Conservation (phyloP, 768 basidiomycete species). For the Clitopilus hobsonii region DNA sequence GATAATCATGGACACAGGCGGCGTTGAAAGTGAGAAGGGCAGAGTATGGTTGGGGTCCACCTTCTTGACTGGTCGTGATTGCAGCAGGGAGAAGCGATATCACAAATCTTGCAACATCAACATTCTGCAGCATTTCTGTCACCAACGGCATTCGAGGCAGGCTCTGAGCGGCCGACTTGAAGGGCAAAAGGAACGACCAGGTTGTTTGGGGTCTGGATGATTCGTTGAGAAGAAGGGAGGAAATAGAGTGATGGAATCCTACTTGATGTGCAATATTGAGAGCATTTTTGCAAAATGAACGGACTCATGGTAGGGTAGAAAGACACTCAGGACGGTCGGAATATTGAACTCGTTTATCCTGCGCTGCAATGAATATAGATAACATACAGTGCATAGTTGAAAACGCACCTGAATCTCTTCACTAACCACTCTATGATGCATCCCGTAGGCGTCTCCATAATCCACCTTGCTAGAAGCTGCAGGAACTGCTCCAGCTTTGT, state of each 20-base stretch:
- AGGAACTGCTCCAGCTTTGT: constrained; percentile 57
- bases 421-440: constrained; percentile 95
- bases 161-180: constrained; percentile 72
- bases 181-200: constrained; percentile 69
- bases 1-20: constrained; percentile 73
- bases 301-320: constrained; percentile 93
- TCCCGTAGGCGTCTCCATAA: constrained; percentile 76
- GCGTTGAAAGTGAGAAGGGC: constrained; percentile 81
- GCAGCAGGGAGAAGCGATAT: constrained; percentile 58
- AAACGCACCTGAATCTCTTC: constrained; percentile 76
- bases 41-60: constrained; percentile 44
- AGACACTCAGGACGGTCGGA: constrained; percentile 67
- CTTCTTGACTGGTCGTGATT: constrained; percentile 30
- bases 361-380: constrained; percentile 1
- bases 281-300: constrained; percentile 93
- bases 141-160: constrained; percentile 72
- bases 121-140: constrained; percentile 68
- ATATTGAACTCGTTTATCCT: constrained; percentile 96
- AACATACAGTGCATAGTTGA: not conserved
- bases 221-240: not conserved
- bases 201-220: constrained; percentile 48
- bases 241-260: constrained; percentile 16
- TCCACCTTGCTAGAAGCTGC: constrained; percentile 68
- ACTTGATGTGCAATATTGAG: constrained; percentile 78
- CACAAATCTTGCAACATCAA: constrained; percentile 71